Conservation (phyloP, 2,329 filamentous ascomycete genomes). For the Apiospora phragmitis region DNA sequence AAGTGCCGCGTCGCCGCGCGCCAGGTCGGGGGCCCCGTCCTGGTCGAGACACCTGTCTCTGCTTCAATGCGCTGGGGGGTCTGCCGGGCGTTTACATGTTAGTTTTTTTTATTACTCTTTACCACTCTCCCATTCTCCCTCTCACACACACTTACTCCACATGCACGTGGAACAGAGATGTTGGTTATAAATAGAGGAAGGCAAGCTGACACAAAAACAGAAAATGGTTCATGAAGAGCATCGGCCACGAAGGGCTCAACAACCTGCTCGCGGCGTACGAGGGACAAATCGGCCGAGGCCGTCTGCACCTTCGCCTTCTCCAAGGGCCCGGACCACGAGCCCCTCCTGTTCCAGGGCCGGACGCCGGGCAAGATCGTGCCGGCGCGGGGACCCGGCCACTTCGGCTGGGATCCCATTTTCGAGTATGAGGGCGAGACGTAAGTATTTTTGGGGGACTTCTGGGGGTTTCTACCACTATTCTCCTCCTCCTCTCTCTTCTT, state of each 20-base stretch:
- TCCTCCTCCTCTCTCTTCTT: background rate
- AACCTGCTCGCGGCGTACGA: conserved; percentile 85
- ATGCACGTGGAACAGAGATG: too few relatives aligned
- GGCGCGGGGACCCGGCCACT: conserved; percentile 75
- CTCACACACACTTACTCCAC: background rate
- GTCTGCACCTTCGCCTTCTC: conserved; percentile 96
- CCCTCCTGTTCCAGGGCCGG: conserved; percentile 87
- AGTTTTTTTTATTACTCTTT: conserved; percentile 46
- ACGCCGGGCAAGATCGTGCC: conserved; percentile 83
- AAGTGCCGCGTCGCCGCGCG: conserved; percentile 85
- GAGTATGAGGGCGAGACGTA: conserved; percentile 87
- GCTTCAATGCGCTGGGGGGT: conserved; percentile 88
- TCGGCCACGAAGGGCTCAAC: conserved; percentile 85
- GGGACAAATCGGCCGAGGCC: conserved; percentile 85
- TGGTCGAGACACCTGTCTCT: conserved; percentile 94
- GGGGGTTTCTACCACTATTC: background rate
- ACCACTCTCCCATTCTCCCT: conserved; percentile 28
- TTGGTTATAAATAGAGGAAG: too few relatives aligned
- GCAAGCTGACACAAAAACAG: background rate
- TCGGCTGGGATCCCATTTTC: conserved; percentile 96
- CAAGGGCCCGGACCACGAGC: conserved; percentile 78
- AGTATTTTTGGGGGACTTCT: conserved; percentile 27
- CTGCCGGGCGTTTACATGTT: conserved; percentile 91
- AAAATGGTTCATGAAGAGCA: conserved; percentile 87
- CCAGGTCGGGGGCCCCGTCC: conserved; percentile 70